Base-by-base conservation (phyloP, 805 yeast species). In the Teunomyces tritomae region DNA sequence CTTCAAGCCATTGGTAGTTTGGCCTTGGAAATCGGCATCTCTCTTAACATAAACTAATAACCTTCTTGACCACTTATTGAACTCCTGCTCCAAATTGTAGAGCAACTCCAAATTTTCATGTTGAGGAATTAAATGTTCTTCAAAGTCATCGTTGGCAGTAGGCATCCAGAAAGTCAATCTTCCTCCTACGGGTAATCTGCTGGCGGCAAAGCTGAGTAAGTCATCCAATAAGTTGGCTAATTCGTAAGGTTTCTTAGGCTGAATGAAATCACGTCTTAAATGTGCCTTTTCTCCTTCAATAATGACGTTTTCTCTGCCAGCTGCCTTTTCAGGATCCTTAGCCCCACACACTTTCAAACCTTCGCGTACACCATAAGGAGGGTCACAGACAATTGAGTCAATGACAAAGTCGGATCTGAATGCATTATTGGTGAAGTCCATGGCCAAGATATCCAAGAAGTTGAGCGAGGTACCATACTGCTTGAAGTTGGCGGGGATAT, bases 131-230 rank as follows among this genome's bases (percentile, higher is more conserved):
- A 77, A 72, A 40, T 87, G 81, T 48, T 76, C 80, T 30, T 81
- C 74, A 53, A 79, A 82, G 55, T 87, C 95, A 58, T 88, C 96
- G 62, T 91, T 90, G 1, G 97, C 96, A 1, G 96, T 86, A 0
- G 99, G 99, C 94, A 91, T 89, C 99, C 99, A 94, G 65, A 90
- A 91, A 26, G 94, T 88, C 30, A 94, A 73, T 53, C 98, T 73
- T 0, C 97, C 96, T 6, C 80, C 80, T 2, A 82, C 67, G 0
- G 87, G 87, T 46, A 94, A 73, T 56, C 91, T 78, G 10, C 76
- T 72, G 2, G 90, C 81, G 0, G 96, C 78, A 71, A 86, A 94
- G 16, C 74, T 65, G 35, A 94, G 70, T 32, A 94, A 70, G 61
- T 92, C 97, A 56, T 85, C 88, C 34, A 94, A 70, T 54, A 94